Base-by-base conservation (phyloP, 108 stramenopile genomes). In the Cyclotella cryptica region DNA sequence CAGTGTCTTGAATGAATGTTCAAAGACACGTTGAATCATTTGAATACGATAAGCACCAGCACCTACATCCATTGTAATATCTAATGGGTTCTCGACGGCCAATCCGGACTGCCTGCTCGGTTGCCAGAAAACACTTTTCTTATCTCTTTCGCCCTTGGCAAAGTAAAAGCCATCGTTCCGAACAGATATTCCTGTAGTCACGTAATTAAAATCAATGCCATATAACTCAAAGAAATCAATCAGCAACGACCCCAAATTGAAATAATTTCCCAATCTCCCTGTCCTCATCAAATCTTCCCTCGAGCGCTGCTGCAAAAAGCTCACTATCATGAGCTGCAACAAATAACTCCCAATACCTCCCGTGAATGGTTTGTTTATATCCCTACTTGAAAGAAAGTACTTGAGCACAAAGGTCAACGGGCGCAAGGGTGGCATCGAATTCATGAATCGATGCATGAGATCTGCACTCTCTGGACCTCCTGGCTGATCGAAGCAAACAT, bases 281-380 rank as follows among this genome's bases (percentile, higher is more conserved):
- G 74, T 59, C 15, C 58, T 30, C 40, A 68, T 44, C 27, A 77
- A 40, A 59, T 73, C 85, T 28, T 89, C 81, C 21, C 91, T 79
- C 28, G 87, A 84, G 0, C 92, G 73, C 76, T 93, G 88, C 70
- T 98, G 98, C 39, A 97, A 74, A 68, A 90, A 97, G 15, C 89
- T 84, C 0, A 97, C 85, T 69, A 96, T 90, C 92, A 97, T 94
- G 61, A 97, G 66, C 75, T 95, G 95, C 27, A 98, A 65, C 69
- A 98, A 64, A 64, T 94, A 99, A 24, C 91, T 92, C 27, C 98
- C 98, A 13, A 98, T 81, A 12, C 98, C 98, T 0, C 98, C 98
- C 15, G 88, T 88, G 71, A 93, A 99, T 6, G 98, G 98, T 68
- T 98, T 94, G 75, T 98, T 97, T 39, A 97, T 81, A 10, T 86